A percentile compares a stretch with the other conserved stretches of the same genome.
These are phyloP conservation scores for Phaeophleospora eucalypticola DNA, from an alignment of 2,329 filamentous ascomycete species.

Conservation along the genomic window DNA sequence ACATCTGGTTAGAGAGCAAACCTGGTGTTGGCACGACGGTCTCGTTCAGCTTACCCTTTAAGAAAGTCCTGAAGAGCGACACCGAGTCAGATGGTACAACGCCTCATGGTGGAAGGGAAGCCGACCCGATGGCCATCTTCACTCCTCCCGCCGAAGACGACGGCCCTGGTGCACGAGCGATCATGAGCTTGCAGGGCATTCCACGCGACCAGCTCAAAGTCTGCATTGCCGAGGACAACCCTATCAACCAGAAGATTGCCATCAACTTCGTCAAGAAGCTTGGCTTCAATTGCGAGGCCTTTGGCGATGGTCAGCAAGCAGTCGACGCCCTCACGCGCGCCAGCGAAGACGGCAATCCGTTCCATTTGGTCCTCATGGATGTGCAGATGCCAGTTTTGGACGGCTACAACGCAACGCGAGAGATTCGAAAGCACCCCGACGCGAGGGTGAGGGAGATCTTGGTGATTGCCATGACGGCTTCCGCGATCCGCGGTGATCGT, in stretches of 20 bases:
- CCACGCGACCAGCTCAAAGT: conserved; percentile 75
- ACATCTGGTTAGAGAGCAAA: conserved; percentile 74
- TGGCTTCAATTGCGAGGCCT: conserved; percentile 82
- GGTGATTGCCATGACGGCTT: conserved; percentile 97
- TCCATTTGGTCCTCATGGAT: conserved; percentile 91
- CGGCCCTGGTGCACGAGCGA: conserved; percentile 22
- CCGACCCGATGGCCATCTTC: conserved; percentile 55
- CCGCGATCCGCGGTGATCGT: conserved; percentile 86
- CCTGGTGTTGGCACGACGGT: conserved; percentile 66
- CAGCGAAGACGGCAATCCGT: conserved; percentile 67
- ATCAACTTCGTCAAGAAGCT: conserved; percentile 85
- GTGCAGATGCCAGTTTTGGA: conserved; percentile 94
- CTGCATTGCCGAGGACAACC: conserved; percentile 92
- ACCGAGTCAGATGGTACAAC: conserved; percentile 21
- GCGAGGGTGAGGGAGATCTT: conserved; percentile 75
- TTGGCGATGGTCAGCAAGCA: conserved; percentile 82
- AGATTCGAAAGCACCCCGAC: conserved; percentile 71
- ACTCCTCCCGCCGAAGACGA: conserved; percentile 47
- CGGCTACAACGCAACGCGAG: conserved; percentile 83
- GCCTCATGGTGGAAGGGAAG: conserved; percentile 32
- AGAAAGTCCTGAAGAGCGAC: conserved; percentile 64
- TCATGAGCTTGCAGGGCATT: conserved; percentile 66
- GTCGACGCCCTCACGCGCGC: conserved; percentile 77
- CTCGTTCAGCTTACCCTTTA: conserved; percentile 80
- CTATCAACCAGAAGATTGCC: conserved; percentile 90